Evolutionary conservation across 805 yeast species (phyloP).

Genomic region (Lipomyces chichibuensis): DNA sequence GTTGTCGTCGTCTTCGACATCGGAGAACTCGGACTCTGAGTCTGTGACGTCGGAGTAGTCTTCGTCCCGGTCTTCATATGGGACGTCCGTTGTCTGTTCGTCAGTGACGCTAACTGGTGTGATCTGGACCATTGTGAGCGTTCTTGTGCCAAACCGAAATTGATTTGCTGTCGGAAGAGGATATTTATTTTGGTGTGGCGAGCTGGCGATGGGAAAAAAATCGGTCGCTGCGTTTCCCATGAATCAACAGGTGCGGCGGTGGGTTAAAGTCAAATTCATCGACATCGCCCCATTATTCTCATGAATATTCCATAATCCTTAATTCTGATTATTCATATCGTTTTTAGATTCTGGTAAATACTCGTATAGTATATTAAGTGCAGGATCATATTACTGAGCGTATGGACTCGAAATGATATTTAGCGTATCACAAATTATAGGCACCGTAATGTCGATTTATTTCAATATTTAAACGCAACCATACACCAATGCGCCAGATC

Average conservation of each 20-base stretch:
- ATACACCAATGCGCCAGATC: background rate
- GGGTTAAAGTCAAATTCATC: background rate
- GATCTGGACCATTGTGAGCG: constrained; percentile 29
- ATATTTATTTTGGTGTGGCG: background rate
- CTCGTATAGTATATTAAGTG: no score
- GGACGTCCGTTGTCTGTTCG: constrained; percentile 19
- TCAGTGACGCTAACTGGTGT: constrained; percentile 29
- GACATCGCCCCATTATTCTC: background rate
- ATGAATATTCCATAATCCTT: no score
- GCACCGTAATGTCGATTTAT: no score
- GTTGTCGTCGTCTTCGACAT: constrained; percentile 64
- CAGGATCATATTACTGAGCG: no score
- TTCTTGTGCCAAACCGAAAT: background rate
- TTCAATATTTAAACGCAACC: no score
- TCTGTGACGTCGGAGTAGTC: constrained; percentile 29
- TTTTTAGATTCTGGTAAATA: no score
- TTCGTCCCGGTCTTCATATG: constrained; percentile 32
- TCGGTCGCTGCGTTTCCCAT: background rate
- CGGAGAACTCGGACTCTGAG: constrained; percentile 36
- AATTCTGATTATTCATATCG: no score
- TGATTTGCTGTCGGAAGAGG: background rate
- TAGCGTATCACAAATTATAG: no score
- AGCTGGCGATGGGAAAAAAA: background rate
- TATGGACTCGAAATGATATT: no score
- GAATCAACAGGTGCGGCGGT: background rate